Percentiles rank a stretch among this genome's conserved stretches.
These are phyloP conservation scores for Coelastrella sp. DNA, from an alignment of 139 green algal genomes.

Conservation along the genomic window DNA sequence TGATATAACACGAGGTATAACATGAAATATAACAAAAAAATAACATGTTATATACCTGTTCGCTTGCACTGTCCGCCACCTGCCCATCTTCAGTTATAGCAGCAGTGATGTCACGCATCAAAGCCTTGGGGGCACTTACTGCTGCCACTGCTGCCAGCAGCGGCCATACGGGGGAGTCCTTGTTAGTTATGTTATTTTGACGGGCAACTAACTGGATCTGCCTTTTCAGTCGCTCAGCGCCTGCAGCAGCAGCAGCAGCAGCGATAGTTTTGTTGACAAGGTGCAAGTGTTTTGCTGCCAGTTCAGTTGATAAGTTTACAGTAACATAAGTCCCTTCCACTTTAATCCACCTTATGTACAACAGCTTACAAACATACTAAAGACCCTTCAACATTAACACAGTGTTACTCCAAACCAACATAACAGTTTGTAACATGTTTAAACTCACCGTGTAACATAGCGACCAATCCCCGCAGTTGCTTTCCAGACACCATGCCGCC, in stretches of 20 bases:
- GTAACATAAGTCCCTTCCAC: too few relatives aligned
- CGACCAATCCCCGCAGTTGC: constrained; percentile 58
- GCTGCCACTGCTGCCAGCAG: constrained; percentile 49
- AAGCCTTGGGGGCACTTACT: constrained; percentile 22
- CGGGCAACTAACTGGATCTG: constrained; percentile 56
- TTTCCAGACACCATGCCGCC: constrained; percentile 72
- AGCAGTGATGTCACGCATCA: constrained; percentile 49
- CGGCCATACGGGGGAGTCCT: constrained; percentile 35
- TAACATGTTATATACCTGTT: neutral
- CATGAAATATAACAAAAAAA: too few relatives aligned
- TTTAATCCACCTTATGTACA: too few relatives aligned
- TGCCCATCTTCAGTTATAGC: constrained; percentile 60
- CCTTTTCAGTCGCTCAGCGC: constrained; percentile 51
- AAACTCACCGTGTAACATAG: constrained; percentile 6
- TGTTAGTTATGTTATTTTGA: constrained; percentile 38
- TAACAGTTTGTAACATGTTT: too few relatives aligned
- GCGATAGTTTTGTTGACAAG: neutral
- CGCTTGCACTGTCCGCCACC: constrained; percentile 74
- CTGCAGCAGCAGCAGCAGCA: constrained; percentile 4
- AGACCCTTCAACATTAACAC: too few relatives aligned
- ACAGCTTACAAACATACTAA: too few relatives aligned
- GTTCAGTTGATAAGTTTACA: too few relatives aligned
- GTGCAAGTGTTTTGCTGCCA: too few relatives aligned
- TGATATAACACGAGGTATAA: neutral
- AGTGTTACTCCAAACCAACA: too few relatives aligned